A percentile compares a stretch with the other conserved stretches of the same genome.
Evolutionary conservation across 371 early-diverging fungal species (phyloP).

Genomic region (Blakeslea trispora): DNA sequence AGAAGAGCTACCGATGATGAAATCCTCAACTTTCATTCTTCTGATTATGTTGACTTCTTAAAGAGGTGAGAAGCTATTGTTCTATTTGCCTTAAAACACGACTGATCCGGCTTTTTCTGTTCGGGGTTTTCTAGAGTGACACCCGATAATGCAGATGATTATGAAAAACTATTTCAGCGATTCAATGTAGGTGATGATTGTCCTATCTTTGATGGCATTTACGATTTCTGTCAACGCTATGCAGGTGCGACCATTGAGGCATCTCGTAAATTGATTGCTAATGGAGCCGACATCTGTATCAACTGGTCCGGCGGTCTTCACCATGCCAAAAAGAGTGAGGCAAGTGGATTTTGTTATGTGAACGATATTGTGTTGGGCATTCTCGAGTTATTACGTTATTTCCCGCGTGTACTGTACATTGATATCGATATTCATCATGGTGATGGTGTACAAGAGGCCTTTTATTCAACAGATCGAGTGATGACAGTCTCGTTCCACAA

Average conservation of each 20-base stretch:
- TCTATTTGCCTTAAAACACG: not conserved
- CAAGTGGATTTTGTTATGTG: constrained; percentile 95
- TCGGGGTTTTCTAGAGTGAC: constrained; percentile 72
- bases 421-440: constrained; percentile 98
- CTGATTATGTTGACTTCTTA: constrained; percentile 98
- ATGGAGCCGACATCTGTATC: constrained; percentile 82
- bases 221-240: constrained; percentile 92
- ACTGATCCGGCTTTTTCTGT: not conserved
- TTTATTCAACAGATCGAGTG: constrained; percentile 88
- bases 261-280: constrained; percentile 76
- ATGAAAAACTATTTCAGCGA: constrained; percentile 65
- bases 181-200: constrained; percentile 97
- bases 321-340: constrained; percentile 93
- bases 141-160: constrained; percentile 82
- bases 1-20: constrained; percentile 95
- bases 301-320: constrained; percentile 98
- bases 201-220: constrained; percentile 96
- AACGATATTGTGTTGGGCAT: constrained; percentile 95
- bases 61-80: constrained; percentile 75
- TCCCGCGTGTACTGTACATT: constrained; percentile 88
- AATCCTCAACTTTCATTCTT: constrained; percentile 93
- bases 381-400: constrained; percentile 81
- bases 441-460: constrained; percentile 97
- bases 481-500: constrained; percentile 95
- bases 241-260: constrained; percentile 89